A percentile compares a stretch with the other conserved stretches of the same genome.
phyloP scores from a whole-genome alignment of 2,329 filamentous ascomycete species.

The Colletotrichum musicola region DNA sequence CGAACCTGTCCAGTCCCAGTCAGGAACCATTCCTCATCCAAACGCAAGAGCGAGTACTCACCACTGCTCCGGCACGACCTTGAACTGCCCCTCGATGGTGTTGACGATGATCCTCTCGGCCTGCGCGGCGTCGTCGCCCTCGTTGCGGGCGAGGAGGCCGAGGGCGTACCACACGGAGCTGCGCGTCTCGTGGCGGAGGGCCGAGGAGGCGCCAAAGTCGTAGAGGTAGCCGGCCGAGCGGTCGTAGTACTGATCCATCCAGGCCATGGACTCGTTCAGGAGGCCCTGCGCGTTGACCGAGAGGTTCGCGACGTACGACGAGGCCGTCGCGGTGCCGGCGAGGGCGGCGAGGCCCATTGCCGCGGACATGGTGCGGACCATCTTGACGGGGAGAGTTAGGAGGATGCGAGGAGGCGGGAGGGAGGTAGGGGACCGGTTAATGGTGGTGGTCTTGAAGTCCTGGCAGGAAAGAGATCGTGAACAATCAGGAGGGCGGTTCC shows the following conservation, averaged over 20 bases:
- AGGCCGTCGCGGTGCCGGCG: constrained; percentile 27
- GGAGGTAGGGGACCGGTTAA: background rate
- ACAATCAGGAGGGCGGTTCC: background rate
- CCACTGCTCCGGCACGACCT: constrained; percentile 66
- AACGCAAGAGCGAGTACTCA: constrained; percentile 45
- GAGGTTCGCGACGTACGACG: constrained; percentile 39
- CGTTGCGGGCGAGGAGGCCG: constrained; percentile 68
- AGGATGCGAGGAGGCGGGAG: background rate
- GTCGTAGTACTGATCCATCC: constrained; percentile 69
- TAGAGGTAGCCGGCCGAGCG: constrained; percentile 64
- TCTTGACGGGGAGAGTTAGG: background rate
- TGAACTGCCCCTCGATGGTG: constrained; percentile 65
- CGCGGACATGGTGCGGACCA: constrained; percentile 29
- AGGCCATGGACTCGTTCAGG: constrained; percentile 64
- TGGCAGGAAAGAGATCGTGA: constrained; percentile 1
- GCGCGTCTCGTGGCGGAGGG: constrained; percentile 68
- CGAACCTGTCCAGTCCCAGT: constrained; percentile 49
- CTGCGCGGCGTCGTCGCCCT: constrained; percentile 60
- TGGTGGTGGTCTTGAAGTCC: constrained; percentile 3
- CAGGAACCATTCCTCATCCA: no score
- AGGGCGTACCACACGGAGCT: constrained; percentile 71
- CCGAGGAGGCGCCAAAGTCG: constrained; percentile 56
- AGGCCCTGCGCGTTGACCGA: constrained; percentile 51
- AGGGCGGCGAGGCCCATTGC: constrained; percentile 26
- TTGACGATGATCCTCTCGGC: constrained; percentile 67